Conservation (phyloP, 495 filamentous ascomycete genomes). For the Penicillium tannophilum region DNA sequence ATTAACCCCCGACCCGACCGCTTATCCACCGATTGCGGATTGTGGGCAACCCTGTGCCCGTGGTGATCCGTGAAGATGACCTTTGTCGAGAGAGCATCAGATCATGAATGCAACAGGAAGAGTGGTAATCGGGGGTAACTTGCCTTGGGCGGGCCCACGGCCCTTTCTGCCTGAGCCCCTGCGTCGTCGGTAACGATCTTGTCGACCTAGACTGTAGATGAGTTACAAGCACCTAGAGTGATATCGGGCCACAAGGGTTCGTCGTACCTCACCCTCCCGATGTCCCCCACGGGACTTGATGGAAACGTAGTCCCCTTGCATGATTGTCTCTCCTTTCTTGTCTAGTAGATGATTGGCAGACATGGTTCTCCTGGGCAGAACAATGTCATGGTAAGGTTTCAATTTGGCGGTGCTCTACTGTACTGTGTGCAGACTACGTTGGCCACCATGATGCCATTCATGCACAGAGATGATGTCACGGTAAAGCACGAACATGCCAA, state of each 20-base stretch:
- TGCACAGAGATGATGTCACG: constrained; percentile 16
- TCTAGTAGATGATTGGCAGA: constrained; percentile 19
- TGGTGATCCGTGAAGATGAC: constrained; percentile 35
- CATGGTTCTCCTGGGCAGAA: constrained; percentile 10
- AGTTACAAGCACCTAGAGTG: neutral
- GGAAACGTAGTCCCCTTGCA: constrained; percentile 22
- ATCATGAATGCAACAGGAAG: neutral
- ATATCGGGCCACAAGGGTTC: constrained; percentile 1
- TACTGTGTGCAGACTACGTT: neutral
- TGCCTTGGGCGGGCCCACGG: constrained; percentile 27
- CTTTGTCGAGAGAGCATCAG: constrained; percentile 6
- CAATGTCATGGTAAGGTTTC: constrained; percentile 5
- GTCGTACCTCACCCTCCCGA: constrained; percentile 26
- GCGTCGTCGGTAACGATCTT: constrained; percentile 25
- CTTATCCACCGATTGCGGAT: constrained; percentile 27
- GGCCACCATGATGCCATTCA: constrained; percentile 7
- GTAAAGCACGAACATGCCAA: neutral
- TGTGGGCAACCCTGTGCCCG: constrained; percentile 30
- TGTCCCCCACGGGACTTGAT: constrained; percentile 22
- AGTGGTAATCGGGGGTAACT: constrained; percentile 5
- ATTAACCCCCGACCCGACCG: constrained; percentile 5
- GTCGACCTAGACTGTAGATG: constrained; percentile 18
- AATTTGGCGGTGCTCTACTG: neutral
- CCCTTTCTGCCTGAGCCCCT: constrained; percentile 18
- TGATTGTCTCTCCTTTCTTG: constrained; percentile 21